A percentile compares a stretch with the other conserved stretches of the same genome.
These are phyloP conservation scores for Claviceps digitariae DNA, from an alignment of 2,329 filamentous ascomycete species.

Conservation along the genomic window DNA sequence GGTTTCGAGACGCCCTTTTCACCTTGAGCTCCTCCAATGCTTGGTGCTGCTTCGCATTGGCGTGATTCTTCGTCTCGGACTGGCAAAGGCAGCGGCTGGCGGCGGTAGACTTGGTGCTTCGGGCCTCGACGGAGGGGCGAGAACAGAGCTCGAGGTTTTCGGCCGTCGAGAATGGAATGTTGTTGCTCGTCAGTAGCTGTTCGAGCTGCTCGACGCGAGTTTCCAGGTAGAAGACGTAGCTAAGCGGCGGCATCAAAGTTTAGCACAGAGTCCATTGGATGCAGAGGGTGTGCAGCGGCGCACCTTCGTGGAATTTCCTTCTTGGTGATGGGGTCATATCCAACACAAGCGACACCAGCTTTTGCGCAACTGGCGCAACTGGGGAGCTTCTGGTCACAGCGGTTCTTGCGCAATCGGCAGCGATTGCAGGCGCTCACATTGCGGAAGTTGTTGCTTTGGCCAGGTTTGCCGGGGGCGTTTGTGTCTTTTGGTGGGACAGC, in stretches of 20 bases:
- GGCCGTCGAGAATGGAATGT: slow-evolving; percentile 59
- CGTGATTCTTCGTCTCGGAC: slow-evolving; percentile 17
- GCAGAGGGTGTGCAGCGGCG: slow-evolving; percentile 24
- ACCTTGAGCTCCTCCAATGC: slow-evolving; percentile 20
- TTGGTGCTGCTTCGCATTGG: slow-evolving; percentile 15
- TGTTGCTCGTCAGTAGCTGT: slow-evolving; percentile 53
- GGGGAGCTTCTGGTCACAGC: slow-evolving; percentile 85
- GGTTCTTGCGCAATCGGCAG: slow-evolving; percentile 82
- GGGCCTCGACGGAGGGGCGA: slow-evolving; percentile 27
- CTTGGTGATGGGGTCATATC: slow-evolving; percentile 94
- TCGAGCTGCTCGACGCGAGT: slow-evolving; percentile 76
- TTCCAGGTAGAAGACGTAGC: slow-evolving; percentile 92
- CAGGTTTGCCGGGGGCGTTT: slow-evolving; percentile 25
- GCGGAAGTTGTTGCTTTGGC: slow-evolving; percentile 56
- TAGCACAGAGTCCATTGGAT: background rate
- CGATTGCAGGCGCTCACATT: slow-evolving; percentile 93
- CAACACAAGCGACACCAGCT: slow-evolving; percentile 80
- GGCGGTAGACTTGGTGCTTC: slow-evolving; percentile 17
- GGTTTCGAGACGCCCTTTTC: slow-evolving; percentile 20
- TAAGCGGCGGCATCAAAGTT: slow-evolving; percentile 18
- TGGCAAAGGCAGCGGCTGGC: slow-evolving; percentile 21
- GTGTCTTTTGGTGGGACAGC: background rate
- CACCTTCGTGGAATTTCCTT: slow-evolving; percentile 86
- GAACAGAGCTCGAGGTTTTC: slow-evolving; percentile 53
- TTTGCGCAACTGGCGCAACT: slow-evolving; percentile 89